Evolutionary conservation across 108 stramenopile species (phyloP).

Genomic region (Schizochytrium sp.): DNA sequence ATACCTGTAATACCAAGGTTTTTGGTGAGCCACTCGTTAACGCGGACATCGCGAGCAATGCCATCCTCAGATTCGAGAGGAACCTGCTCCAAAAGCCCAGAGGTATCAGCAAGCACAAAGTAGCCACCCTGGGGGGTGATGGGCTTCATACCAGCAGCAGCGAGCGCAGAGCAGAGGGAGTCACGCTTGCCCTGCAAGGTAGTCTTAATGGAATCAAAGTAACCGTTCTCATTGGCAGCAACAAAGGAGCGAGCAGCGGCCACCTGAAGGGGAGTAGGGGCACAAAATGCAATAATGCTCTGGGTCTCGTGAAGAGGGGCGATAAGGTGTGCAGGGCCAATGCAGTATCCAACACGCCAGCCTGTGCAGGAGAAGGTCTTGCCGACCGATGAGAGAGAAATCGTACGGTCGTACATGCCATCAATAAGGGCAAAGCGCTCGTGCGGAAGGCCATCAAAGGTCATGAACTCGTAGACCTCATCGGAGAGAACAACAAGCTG

Average conservation of each 20-base stretch:
- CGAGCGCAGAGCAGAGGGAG: constrained; percentile 80
- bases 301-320: constrained; percentile 32
- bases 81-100: constrained; percentile 73
- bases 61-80: constrained; percentile 69
- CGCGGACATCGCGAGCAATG: constrained; percentile 65
- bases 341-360: constrained; percentile 98
- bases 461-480: constrained; percentile 98
- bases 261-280: constrained; percentile 86
- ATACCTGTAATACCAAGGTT: constrained; percentile 90
- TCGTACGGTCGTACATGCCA: constrained; percentile 89
- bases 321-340: constrained; percentile 84
- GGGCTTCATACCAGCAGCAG: constrained; percentile 80
- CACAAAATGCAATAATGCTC: constrained; percentile 50
- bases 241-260: constrained; percentile 93
- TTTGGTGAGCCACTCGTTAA: constrained; percentile 89
- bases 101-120: constrained; percentile 92
- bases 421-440: constrained; percentile 84
- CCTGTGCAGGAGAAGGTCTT: constrained; percentile 98
- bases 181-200: constrained; percentile 88
- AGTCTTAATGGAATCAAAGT: constrained; percentile 80
- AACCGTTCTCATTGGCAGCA: constrained; percentile 84
- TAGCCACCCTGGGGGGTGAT: constrained; percentile 88
- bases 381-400: constrained; percentile 96
- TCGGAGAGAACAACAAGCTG: constrained; percentile 84
- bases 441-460: constrained; percentile 86